Base-by-base conservation (phyloP, 2,329 filamentous ascomycete genomes). In the Penicillium sp. region DNA sequence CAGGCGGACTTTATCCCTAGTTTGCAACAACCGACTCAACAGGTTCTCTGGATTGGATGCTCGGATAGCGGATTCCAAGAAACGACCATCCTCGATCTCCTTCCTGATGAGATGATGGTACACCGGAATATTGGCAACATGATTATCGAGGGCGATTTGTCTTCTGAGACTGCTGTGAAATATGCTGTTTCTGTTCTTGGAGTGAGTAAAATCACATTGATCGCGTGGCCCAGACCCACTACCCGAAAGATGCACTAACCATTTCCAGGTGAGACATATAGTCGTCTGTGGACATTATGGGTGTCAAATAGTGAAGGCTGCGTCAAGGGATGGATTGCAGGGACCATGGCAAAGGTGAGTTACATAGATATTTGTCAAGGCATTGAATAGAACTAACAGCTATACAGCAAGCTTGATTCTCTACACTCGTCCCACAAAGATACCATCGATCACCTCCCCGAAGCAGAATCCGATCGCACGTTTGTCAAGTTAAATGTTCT, bases 201-300 rank as follows among this genome's bases (percentile, higher is more conserved):
- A 29, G 56, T 59, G 49, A 11, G 29, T 42, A 11, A n/a, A n/a
- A 16, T 46, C 14, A 31, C 22, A 35, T 8, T 16, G 22, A 14
- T 21, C n/a, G 16, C 27, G 11, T 29, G 13, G 14, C 3, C 29
- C 29, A 14, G 10, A 11, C 11, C 22, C 44, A 27, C 39, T 22
- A 42, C 5, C 39, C 39, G 39, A 19, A 10, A 35, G n/a, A 39
- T 39, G 35, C 6, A 11, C 35, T 39, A 39, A 39, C 35, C 35
- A 4, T 11, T 5, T 22, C 2, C 21, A 62, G 52, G 61, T 63
- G 13, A 56, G 57, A n/a, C 59, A 66, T 42, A 65, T 66, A 8
- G 54, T 64, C n/a, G 52, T 64, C 19, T 64, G 64, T 31, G 64
- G 63, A 1, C 63, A 66, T 52, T 65, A 65, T 5, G 61, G 63